These are phyloP conservation scores for Lentinula sp. DNA, from an alignment of 768 basidiomycete species.

Conservation along the genomic window DNA sequence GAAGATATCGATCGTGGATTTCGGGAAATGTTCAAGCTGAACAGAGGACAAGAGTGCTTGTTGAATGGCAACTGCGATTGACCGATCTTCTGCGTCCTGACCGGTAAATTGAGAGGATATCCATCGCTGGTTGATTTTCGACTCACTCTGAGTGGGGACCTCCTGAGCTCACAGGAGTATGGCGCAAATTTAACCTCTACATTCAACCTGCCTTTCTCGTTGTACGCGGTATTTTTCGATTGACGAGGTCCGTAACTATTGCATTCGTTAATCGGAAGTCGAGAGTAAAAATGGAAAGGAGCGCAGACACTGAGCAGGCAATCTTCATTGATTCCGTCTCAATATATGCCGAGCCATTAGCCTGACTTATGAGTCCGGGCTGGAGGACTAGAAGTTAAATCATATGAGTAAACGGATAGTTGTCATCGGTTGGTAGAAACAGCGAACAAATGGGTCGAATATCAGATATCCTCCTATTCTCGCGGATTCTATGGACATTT, in stretches of 20 bases:
- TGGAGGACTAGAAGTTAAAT: slow-evolving; percentile 60
- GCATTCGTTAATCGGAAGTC: slow-evolving; percentile 9
- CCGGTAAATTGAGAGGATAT: slow-evolving; percentile 14
- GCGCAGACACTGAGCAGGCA: slow-evolving; percentile 88
- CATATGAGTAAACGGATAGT: background rate
- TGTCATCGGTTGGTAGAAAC: background rate
- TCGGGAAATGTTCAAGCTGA: slow-evolving; percentile 86
- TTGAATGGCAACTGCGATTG: slow-evolving; percentile 75
- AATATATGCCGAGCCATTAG: slow-evolving; percentile 95
- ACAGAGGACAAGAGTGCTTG: slow-evolving; percentile 83
- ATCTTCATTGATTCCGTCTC: slow-evolving; percentile 90
- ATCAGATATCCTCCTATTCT: slow-evolving; percentile 49
- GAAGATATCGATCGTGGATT: slow-evolving; percentile 90
- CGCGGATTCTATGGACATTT: slow-evolving; percentile 28
- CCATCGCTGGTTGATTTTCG: slow-evolving; percentile 1
- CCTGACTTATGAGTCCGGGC: slow-evolving; percentile 85
- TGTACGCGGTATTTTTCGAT: slow-evolving; percentile 74
- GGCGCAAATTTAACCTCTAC: slow-evolving; percentile 97
- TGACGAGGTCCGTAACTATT: slow-evolving; percentile 80
- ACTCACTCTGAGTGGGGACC: slow-evolving; percentile 82
- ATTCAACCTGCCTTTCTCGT: slow-evolving; percentile 82
- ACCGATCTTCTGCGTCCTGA: slow-evolving; percentile 92
- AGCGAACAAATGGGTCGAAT: slow-evolving; percentile 83
- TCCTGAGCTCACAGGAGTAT: slow-evolving; percentile 73
- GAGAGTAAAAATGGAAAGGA: slow-evolving; percentile 3